Evolutionary conservation across 2,329 filamentous ascomycete genomes (phyloP).

Genomic region (Periconia sp.): DNA sequence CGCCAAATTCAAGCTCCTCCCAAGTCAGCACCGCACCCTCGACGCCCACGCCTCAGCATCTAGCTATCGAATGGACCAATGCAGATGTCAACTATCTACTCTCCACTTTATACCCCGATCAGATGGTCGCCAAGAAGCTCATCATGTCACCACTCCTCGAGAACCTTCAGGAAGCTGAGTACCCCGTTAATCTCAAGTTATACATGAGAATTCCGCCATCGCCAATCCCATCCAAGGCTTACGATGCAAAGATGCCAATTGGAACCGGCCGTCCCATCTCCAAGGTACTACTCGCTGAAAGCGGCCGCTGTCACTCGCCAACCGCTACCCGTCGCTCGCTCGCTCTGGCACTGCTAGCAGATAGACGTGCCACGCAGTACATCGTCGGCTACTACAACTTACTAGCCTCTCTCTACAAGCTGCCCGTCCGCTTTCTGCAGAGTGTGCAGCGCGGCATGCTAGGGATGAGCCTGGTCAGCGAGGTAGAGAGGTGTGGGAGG

Average conservation of each 20-base stretch:
- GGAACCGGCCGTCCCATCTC: conserved; percentile 23
- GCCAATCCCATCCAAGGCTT: conserved; percentile 7
- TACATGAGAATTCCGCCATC: conserved; percentile 3
- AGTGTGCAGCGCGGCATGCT: conserved; percentile 21
- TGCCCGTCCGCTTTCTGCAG: not conserved
- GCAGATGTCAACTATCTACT: conserved; percentile 26
- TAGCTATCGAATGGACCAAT: conserved; percentile 21
- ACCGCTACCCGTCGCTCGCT: conserved; percentile 14
- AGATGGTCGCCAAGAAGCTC: conserved; percentile 10
- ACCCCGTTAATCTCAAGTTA: conserved; percentile 19
- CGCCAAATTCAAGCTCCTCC: conserved; percentile 1
- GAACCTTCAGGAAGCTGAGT: not conserved
- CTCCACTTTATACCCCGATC: conserved; percentile 17
- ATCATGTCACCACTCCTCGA: conserved; percentile 21
- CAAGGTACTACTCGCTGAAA: conserved; percentile 16
- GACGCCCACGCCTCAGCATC: not conserved
- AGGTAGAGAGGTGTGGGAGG: conserved; percentile 17
- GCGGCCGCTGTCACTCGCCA: conserved; percentile 5
- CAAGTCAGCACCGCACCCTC: not conserved
- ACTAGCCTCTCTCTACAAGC: conserved; percentile 13
- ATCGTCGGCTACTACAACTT: conserved; percentile 17
- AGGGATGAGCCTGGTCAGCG: conserved; percentile 17
- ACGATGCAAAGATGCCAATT: conserved; percentile 17
- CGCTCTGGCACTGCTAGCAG: conserved; percentile 11
- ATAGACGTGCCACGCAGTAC: not conserved